These are phyloP conservation scores for Phylloporus arenicola DNA, from an alignment of 768 basidiomycete species.

Conservation along the genomic window DNA sequence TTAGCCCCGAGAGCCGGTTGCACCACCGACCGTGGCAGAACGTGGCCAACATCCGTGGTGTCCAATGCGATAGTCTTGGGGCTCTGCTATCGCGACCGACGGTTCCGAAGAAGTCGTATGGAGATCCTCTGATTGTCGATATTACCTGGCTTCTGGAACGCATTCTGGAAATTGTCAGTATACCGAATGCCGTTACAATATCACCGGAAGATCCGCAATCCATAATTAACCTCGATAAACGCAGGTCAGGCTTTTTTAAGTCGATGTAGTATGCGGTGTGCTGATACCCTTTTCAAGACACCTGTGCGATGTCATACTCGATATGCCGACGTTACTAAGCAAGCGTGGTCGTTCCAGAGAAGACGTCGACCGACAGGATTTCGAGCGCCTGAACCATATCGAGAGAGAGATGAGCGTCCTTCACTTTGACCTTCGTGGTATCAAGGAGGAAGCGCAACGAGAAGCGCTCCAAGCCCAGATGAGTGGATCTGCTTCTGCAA, in stretches of 20 bases:
- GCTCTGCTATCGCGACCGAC: conserved; percentile 51
- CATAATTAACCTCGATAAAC: conserved; percentile 78
- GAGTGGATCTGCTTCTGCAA: conserved; percentile 42
- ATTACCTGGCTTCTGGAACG: conserved; percentile 82
- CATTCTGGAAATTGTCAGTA: conserved; percentile 71
- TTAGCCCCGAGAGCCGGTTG: conserved; percentile 75
- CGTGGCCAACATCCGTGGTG: conserved; percentile 58
- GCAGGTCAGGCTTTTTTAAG: conserved; percentile 45
- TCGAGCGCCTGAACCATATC: conserved; percentile 71
- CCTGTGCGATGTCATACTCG: conserved; percentile 58
- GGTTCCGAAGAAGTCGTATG: conserved; percentile 39
- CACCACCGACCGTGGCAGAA: conserved; percentile 76
- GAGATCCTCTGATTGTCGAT: conserved; percentile 60
- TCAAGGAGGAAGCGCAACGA: conserved; percentile 70
- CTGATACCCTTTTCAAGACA: conserved; percentile 42
- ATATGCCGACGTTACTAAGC: conserved; percentile 42
- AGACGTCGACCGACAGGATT: conserved; percentile 58
- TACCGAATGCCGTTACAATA: conserved; percentile 63
- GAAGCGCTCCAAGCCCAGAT: conserved; percentile 49
- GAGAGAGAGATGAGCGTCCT: conserved; percentile 59
- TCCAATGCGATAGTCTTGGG: conserved; percentile 54
- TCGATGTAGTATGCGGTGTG: neutral
- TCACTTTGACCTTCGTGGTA: conserved; percentile 64
- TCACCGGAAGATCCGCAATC: conserved; percentile 47
- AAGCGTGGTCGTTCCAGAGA: conserved; percentile 44